Evolutionary conservation across 345 rosid genomes (phyloP).

Genomic region (Salix arbutifolia): DNA sequence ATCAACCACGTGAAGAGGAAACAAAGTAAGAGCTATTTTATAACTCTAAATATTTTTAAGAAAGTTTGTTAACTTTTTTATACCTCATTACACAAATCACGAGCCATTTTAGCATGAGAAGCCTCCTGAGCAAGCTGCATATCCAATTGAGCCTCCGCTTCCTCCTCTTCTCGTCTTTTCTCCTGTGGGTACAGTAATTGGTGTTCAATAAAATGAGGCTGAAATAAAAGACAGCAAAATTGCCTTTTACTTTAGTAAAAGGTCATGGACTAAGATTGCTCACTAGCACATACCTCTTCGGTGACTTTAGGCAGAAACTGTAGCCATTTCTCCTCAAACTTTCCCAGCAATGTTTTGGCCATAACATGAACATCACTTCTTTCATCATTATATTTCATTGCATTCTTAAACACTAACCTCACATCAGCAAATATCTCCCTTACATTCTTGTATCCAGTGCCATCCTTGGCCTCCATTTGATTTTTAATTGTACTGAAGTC

Average conservation of each 20-base stretch:
- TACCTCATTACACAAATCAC: conserved; percentile 73
- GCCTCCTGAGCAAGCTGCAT: conserved; percentile 84
- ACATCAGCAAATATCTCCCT: conserved; percentile 76
- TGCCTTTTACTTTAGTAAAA: background rate
- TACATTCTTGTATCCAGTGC: conserved; percentile 68
- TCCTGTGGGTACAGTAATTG: conserved; percentile 37
- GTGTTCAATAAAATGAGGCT: background rate
- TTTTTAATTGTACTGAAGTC: conserved; percentile 87
- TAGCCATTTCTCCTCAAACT: conserved; percentile 94
- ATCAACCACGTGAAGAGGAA: background rate
- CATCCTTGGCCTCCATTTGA: conserved; percentile 93
- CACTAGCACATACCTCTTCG: conserved; percentile 57
- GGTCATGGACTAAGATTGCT: background rate
- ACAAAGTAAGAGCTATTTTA: background rate
- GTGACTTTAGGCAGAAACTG: conserved; percentile 70
- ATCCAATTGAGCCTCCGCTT: conserved; percentile 63
- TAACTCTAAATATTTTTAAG: background rate
- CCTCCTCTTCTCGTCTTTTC: conserved; percentile 74
- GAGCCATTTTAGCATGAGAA: conserved; percentile 73
- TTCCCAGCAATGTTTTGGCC: conserved; percentile 81
- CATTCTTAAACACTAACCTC: conserved; percentile 81
- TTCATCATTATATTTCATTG: conserved; percentile 86
- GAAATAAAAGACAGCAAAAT: background rate
- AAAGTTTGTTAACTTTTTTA: background rate
- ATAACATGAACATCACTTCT: conserved; percentile 65